Base-by-base conservation (phyloP, 331 rosid genomes). In the Quercus lobata region DNA sequence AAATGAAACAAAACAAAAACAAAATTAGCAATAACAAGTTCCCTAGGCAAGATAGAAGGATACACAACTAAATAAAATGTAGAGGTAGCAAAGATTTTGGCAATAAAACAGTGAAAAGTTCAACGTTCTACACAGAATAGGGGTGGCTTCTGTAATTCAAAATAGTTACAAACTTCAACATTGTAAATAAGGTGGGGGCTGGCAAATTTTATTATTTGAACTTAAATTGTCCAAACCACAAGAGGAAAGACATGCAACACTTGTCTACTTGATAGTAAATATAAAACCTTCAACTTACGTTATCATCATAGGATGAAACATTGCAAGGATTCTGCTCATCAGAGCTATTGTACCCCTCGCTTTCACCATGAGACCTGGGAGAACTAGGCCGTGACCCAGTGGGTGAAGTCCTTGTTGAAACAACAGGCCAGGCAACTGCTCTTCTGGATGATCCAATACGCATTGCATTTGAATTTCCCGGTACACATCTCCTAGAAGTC, bases 331-430 rank as follows among this genome's bases (percentile, higher is more conserved):
- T 87, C 73, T 94, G 98, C 81, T 94, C 98, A 58, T 94, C 98
- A 2, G 98, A 91, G 66, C 98, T 94, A 75, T 94, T 94, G 83
- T 94, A 94, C 32, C 97, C 98, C 83, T 94, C 98, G n/a, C 72
- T 85, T 86, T 94, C 98, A 85, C 78, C 93, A 77, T 88, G 97
- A 32, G 97, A 87, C 87, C 93, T 84, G 58, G 98, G 97, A 58
- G 98, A 94, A 57, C 97, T 86, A 78, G 98, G 97, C n/a, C 91
- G 88, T 56, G 98, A 94, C 27, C 85, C 91, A 72, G 87, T 86
- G 53, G 97, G 92, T 1, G 97, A 90, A 37, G 94, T 86, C 87
- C 97, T 86, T 56, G 87, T 85, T 6, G 89, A 82, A 81, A 89
- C 96, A 82, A 82, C 86, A 76, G 97, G 93, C 97, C 98, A 83